Evolutionary conservation across 2,329 filamentous ascomycete species (phyloP), one percentile per base, ranked within the genome.

Genomic region (Blastomyces percursus): DNA sequence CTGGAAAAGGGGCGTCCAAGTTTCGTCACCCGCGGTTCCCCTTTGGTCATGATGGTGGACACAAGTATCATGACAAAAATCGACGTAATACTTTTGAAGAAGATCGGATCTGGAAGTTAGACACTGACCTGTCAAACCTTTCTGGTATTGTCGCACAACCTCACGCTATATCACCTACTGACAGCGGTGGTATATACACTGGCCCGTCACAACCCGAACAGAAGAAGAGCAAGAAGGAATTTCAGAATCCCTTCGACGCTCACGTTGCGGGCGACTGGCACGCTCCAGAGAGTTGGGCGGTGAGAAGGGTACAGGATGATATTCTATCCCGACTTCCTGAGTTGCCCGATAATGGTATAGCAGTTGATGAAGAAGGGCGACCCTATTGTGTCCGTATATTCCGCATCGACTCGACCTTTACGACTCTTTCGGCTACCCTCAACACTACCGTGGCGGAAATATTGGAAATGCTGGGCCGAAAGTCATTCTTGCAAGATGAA

Each of bases 321-420:
- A 64, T 71, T n/a, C 68, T 72, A 19, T 66, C 70, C 24, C 64
- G 67, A 40, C 66, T 75, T 30, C 72, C 74, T n/a, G 70, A 72
- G 64, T 81, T 81, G 54, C 84, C 83, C 8, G 86, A 91, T 67
- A 88, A 90, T 61, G 88, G 93, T 61, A 86, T 84, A 56, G 83
- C 84, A 59, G 82, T 84, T 7, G 89, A 93, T 62, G 88, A 93
- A 72, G 89, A 90, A 71, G 81, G 84, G 38, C 81, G 83, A 19
- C 86, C 88, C 40, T 96, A 93, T 74, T 97, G 92, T 73, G 94
- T 99, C 71, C 90, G 94, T 42, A 90, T 99, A 46, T 99, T 99
- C 79, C 87, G 92, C 64, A 88, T 89, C 9, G 93, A 99, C 73
- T 91, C 89, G 32, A 96, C 94, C 0, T 99, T 97, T 77, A 90